Percentiles rank a stretch among this genome's conserved stretches.
These are phyloP conservation scores for Trametes gibbosa DNA, from an alignment of 768 basidiomycete genomes.

Conservation along the genomic window DNA sequence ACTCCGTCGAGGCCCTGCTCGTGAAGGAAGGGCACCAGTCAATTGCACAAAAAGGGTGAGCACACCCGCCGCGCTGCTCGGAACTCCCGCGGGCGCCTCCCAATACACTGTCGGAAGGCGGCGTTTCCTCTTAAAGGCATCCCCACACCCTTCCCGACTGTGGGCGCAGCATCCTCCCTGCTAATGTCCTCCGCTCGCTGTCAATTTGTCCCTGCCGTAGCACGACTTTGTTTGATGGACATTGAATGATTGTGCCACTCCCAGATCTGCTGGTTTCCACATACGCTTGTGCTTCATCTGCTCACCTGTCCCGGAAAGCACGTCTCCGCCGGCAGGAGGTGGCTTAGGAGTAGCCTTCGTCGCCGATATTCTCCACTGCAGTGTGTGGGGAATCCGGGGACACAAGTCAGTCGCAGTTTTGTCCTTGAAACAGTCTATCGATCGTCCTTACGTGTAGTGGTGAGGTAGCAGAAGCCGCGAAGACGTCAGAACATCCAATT, in stretches of 20 bases:
- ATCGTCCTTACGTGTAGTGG: neutral
- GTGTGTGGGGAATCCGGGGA: neutral
- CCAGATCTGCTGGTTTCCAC: too few relatives aligned
- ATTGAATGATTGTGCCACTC: neutral
- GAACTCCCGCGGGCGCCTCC: neutral
- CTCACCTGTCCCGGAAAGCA: too few relatives aligned
- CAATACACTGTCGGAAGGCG: constrained; percentile 6
- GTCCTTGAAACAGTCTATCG: neutral
- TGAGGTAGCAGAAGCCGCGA: neutral
- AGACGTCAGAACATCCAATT: neutral
- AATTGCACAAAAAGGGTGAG: neutral
- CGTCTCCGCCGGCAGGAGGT: too few relatives aligned
- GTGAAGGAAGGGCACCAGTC: neutral
- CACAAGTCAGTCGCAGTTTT: neutral
- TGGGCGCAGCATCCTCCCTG: neutral
- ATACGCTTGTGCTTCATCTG: too few relatives aligned
- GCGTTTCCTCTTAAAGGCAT: neutral
- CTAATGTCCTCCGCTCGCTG: neutral
- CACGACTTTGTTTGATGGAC: neutral
- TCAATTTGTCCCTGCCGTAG: neutral
- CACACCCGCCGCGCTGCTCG: neutral
- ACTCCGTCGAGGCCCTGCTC: neutral
- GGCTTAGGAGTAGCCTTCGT: too few relatives aligned
- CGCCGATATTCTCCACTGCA: too few relatives aligned
- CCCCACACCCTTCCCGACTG: neutral